Conservation (phyloP, 441 rosid species). For the Arabidopsis lyrata region DNA sequence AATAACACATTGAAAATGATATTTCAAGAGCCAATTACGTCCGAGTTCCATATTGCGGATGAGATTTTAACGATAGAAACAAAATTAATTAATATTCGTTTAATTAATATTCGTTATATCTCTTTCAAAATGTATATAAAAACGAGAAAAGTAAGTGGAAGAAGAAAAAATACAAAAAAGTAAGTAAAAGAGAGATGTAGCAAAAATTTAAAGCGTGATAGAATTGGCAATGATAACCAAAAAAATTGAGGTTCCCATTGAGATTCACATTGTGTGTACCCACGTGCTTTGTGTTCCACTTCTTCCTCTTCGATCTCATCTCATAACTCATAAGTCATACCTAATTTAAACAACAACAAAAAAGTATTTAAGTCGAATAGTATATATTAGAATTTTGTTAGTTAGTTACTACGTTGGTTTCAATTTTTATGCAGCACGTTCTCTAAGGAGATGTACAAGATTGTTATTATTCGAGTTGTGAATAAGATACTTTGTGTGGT, state of each 20-base stretch:
- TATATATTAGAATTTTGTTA: not conserved
- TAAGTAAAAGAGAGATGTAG: slow-evolving; percentile 24
- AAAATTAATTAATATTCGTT: not conserved
- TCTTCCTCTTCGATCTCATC: slow-evolving; percentile 27
- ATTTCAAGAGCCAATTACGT: slow-evolving; percentile 18
- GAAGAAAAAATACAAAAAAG: slow-evolving; percentile 30
- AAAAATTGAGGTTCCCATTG: not conserved
- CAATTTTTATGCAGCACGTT: not conserved
- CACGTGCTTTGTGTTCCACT: slow-evolving; percentile 31
- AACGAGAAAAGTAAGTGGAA: slow-evolving; percentile 30
- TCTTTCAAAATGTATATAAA: not conserved
- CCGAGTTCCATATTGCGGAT: not conserved
- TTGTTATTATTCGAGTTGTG: not conserved
- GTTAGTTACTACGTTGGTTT: slow-evolving; percentile 1
- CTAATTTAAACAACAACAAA: too few species aligned
- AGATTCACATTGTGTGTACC: slow-evolving; percentile 23
- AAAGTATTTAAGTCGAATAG: too few species aligned
- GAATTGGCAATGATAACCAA: slow-evolving; percentile 29
- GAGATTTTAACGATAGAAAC: not conserved
- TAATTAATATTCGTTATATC: not conserved
- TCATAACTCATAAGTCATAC: too few species aligned
- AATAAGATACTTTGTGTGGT: not conserved
- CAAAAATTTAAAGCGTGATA: slow-evolving; percentile 28
- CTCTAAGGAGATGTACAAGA: not conserved
- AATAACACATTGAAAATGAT: not conserved